Base-by-base conservation (phyloP, 495 filamentous ascomycete genomes). In the Xylaria nigripes region DNA sequence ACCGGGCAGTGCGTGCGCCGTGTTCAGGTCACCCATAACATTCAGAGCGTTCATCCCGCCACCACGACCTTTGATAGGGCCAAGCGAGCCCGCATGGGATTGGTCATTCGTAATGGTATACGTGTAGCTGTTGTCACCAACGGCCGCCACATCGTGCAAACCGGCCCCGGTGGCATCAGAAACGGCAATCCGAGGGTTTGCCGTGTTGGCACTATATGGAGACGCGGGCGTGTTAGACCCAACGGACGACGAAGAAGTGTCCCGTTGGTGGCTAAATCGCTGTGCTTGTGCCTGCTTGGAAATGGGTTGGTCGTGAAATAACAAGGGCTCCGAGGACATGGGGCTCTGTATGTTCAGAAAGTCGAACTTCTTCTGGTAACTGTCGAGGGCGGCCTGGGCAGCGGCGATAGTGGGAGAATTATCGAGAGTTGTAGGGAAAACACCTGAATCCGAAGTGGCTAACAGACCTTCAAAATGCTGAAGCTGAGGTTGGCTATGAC, bases 181-280 rank as follows among this genome's bases (percentile, higher is more conserved):
- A 4, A 79, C 64, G 2, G 77, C 75, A 36, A 79, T 76, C 8
- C 79, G 76, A 15, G 79, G 77, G 50, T 78, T 77, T 19, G 73
- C 70, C 1, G 70, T 75, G 61, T 70, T 76, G 47, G 70, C 65
- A 44, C 72, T 74, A 63, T 72, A 81, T 22, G 79, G 79, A 32
- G 79, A 82, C 0, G 72, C 65, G 16, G 79, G 78, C 8, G 77
- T 72, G 45, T 76, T 68, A 1, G 78, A 81, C n/a, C 75, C 78
- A 47, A 80, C 51, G 2, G 79, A 80, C 0, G 79, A 81, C 36
- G 75, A 68, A 22, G 78, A 81, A 9, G 75, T 75, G 57, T 80
- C 76, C 52, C 79, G 75, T 43, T 76, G 69, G 57, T 81, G 77
- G n/a, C 67, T 61, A 38, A 73, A 60, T 6, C 65, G 65, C 43